These are phyloP conservation scores for Pulveroboletus ravenelii DNA, from an alignment of 768 basidiomycete species.

Conservation along the genomic window DNA sequence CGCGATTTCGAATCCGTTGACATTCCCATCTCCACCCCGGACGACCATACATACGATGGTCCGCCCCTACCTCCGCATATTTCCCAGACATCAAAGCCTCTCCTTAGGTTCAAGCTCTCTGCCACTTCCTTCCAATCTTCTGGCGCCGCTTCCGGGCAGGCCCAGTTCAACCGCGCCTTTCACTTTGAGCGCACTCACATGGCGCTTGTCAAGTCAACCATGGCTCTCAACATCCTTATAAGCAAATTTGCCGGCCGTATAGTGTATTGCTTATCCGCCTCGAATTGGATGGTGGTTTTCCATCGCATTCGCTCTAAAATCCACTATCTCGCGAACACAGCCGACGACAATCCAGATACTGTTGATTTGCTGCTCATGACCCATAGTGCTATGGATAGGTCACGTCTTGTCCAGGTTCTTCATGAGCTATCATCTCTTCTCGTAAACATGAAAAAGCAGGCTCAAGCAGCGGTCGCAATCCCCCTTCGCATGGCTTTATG, in stretches of 20 bases:
- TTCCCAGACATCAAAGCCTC: constrained; percentile 33
- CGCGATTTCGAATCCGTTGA: constrained; percentile 69
- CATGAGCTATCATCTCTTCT: constrained; percentile 79
- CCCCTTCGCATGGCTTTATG: constrained; percentile 77
- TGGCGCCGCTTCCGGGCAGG: constrained; percentile 27
- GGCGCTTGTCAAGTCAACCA: constrained; percentile 50
- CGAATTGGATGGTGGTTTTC: constrained; percentile 81
- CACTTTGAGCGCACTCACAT: constrained; percentile 61
- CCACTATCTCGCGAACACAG: constrained; percentile 49
- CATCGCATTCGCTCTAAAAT: constrained; percentile 66
- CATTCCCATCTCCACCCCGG: constrained; percentile 24
- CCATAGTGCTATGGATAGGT: constrained; percentile 68
- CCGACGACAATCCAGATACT: constrained; percentile 58
- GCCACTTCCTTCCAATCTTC: constrained; percentile 41
- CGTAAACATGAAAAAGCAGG: constrained; percentile 73
- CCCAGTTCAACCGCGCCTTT: constrained; percentile 24
- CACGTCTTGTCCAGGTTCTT: constrained; percentile 63
- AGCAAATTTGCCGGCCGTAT: constrained; percentile 72
- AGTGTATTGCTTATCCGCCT: constrained; percentile 81
- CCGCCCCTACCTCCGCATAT: constrained; percentile 37
- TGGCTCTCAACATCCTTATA: constrained; percentile 57
- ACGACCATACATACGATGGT: constrained; percentile 17
- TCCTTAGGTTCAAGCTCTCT: constrained; percentile 33
- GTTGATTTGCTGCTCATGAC: constrained; percentile 76
- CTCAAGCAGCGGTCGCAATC: constrained; percentile 65